Conservation (phyloP, 192 early-diverging fungal species). For the Backusella macrospora region DNA sequence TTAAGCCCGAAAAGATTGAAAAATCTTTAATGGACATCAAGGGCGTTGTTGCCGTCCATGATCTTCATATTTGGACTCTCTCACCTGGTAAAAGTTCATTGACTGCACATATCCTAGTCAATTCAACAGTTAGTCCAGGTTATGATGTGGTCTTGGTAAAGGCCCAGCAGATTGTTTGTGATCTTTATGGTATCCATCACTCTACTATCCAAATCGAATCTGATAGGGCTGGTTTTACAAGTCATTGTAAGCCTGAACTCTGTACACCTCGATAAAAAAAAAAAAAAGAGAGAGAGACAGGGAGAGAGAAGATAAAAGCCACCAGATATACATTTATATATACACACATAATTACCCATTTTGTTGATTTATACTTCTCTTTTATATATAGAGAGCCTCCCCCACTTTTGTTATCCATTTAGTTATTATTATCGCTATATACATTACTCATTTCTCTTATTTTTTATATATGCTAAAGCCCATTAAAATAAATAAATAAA, state of each 20-base stretch:
- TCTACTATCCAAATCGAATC: slow-evolving; percentile 58
- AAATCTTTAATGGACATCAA: slow-evolving; percentile 43
- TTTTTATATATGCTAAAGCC: no score
- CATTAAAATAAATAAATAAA: no score
- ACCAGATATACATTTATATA: no score
- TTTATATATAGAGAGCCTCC: no score
- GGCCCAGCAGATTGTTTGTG: slow-evolving; percentile 54
- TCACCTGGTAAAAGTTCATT: slow-evolving; percentile 54
- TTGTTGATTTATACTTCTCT: no score
- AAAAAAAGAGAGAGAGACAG: background rate
- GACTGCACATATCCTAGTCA: slow-evolving; percentile 31
- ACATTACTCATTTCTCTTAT: no score
- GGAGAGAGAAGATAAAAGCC: no score
- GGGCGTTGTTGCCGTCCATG: slow-evolving; percentile 55
- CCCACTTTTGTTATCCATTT: no score
- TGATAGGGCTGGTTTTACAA: slow-evolving; percentile 41
- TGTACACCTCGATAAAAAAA: slow-evolving; percentile 33
- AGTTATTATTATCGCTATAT: no score
- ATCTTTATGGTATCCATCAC: slow-evolving; percentile 55
- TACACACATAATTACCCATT: no score
- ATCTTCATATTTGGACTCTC: slow-evolving; percentile 60
- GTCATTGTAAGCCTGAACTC: slow-evolving; percentile 53
- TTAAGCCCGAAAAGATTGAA: slow-evolving; percentile 53
- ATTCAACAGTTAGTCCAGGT: slow-evolving; percentile 27
- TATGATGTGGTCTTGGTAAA: slow-evolving; percentile 53